Conservation (phyloP, 345 rosid genomes). For the Pistacia integerrima region DNA sequence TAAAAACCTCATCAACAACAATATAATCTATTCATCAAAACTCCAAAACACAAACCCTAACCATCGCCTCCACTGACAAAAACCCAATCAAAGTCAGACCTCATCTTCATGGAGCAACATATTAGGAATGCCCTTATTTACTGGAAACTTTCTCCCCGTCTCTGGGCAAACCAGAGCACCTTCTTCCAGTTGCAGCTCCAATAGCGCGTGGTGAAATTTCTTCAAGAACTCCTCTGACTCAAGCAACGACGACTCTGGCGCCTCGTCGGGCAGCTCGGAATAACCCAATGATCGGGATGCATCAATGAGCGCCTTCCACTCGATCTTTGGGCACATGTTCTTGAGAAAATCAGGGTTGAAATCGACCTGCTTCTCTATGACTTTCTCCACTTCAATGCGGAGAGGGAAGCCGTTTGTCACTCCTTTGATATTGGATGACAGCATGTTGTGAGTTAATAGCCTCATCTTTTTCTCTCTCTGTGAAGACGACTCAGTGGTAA, state of each 20-base stretch:
- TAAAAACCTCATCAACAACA: neutral
- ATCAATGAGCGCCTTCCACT: slow-evolving; percentile 76
- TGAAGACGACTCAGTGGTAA: neutral
- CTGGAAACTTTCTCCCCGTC: slow-evolving; percentile 74
- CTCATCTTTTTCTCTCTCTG: slow-evolving; percentile 42
- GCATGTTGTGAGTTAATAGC: slow-evolving; percentile 87
- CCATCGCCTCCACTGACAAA: neutral
- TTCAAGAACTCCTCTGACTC: slow-evolving; percentile 70
- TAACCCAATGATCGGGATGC: slow-evolving; percentile 75
- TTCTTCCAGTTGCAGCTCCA: slow-evolving; percentile 87
- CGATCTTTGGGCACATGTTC: slow-evolving; percentile 72
- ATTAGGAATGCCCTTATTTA: slow-evolving; percentile 82
- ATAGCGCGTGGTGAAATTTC: slow-evolving; percentile 80
- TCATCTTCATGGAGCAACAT: slow-evolving; percentile 98
- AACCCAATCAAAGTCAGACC: slow-evolving; percentile 39
- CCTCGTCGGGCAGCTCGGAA: slow-evolving; percentile 63
- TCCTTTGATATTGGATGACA: slow-evolving; percentile 86
- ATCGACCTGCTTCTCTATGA: slow-evolving; percentile 63
- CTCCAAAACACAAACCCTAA: neutral
- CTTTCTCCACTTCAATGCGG: slow-evolving; percentile 60
- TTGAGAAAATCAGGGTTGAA: slow-evolving; percentile 73
- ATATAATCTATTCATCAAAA: neutral
- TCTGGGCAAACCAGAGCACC: slow-evolving; percentile 92
- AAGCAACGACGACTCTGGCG: slow-evolving; percentile 45
- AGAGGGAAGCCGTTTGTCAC: slow-evolving; percentile 84